These are phyloP conservation scores for Naganishia kalamii DNA, from an alignment of 768 basidiomycete species.

Conservation along the genomic window DNA sequence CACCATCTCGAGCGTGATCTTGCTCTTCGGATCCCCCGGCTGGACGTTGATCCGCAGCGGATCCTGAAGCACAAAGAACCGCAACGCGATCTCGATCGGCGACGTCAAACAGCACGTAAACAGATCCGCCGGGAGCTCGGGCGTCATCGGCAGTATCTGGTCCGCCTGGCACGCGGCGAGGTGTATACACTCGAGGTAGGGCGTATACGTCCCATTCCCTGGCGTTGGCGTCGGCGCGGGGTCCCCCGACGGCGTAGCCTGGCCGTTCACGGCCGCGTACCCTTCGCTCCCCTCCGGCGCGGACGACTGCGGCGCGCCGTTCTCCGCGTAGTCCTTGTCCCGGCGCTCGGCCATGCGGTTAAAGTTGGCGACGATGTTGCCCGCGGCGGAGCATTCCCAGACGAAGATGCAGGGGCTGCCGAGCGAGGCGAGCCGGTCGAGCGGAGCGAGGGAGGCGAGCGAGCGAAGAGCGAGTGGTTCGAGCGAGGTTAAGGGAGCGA, in stretches of 20 bases:
- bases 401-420: conserved; percentile 86
- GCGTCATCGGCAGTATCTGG: conserved; percentile 87
- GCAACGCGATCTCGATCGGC: conserved; percentile 93
- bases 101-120: conserved; percentile 97
- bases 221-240: conserved; percentile 4
- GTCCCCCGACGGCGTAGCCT: conserved; percentile 47
- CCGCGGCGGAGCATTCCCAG: conserved; percentile 99
- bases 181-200: conserved; percentile 81
- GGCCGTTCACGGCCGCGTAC: not conserved
- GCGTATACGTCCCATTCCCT: conserved; percentile 44
- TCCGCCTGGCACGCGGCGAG: conserved; percentile 88
- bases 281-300: conserved; percentile 23
- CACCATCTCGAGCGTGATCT: conserved; percentile 69
- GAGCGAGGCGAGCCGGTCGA: not conserved
- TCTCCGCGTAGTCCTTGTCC: conserved; percentile 43
- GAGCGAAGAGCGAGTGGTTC: not conserved
- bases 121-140: conserved; percentile 92
- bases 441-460: not conserved
- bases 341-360: conserved; percentile 52
- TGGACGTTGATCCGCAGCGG: conserved; percentile 60
- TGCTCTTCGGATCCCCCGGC: conserved; percentile 52
- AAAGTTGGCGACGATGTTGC: conserved; percentile 84
- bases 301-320: conserved; percentile 30
- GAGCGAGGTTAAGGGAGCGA: no score
- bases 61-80: conserved; percentile 81